phyloP scores from a whole-genome alignment of 148 eudicot genomes.

The Suaeda aralocaspica region DNA sequence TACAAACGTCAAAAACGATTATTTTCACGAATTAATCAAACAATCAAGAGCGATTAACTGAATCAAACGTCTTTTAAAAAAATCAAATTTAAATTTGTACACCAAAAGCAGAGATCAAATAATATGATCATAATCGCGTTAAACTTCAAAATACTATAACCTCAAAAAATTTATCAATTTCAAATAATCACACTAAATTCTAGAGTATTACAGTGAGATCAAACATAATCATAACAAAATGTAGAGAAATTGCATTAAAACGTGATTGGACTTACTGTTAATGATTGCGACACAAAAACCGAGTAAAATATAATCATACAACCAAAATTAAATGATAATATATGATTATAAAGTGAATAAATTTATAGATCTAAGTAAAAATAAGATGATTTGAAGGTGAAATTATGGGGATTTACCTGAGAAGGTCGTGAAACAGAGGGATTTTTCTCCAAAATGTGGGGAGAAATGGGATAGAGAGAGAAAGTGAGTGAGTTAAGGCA shows the following conservation, averaged over 20 bases:
- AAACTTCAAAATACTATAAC: not conserved
- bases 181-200: not conserved
- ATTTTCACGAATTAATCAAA: not conserved
- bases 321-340: not conserved
- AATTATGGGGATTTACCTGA: not conserved
- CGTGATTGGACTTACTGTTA: not conserved
- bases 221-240: not conserved
- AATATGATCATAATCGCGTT: not conserved
- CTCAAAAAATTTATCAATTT: not conserved
- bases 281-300: not conserved
- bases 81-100: not conserved
- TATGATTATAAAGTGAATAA: not conserved
- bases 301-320: not conserved
- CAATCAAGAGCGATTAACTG: not conserved
- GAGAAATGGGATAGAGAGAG: not conserved
- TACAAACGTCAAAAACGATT: not conserved
- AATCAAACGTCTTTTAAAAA: too few species aligned
- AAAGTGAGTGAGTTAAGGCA: not conserved
- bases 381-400: not conserved
- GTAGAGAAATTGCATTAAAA: not conserved
- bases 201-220: not conserved
- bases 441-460: conserved; percentile 7
- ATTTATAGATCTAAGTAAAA: conserved; percentile 3
- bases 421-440: not conserved
- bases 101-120: not conserved